Conservation (phyloP, 257 asterid genomes). For the Salvia hispanica region DNA sequence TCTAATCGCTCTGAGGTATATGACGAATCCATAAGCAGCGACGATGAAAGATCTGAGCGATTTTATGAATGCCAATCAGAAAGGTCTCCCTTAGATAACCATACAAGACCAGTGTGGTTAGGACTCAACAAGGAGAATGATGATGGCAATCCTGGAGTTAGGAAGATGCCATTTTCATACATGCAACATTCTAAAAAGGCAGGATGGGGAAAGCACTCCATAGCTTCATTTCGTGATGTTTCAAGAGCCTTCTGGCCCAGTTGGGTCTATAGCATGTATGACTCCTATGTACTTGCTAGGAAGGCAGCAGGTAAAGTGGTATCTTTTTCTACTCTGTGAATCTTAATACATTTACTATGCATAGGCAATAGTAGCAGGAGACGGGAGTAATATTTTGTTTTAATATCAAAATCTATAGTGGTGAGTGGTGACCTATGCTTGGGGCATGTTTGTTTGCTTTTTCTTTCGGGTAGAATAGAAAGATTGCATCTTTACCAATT, state of each 20-base stretch:
- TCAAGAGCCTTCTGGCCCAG: constrained; percentile 89
- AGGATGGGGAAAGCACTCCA: constrained; percentile 47
- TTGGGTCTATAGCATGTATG: constrained; percentile 93
- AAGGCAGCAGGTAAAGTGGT: constrained; percentile 76
- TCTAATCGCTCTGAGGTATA: constrained; percentile 45
- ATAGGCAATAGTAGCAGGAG: not conserved
- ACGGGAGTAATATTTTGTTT: constrained; percentile 10
- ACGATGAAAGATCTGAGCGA: constrained; percentile 64
- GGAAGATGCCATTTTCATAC: constrained; percentile 38
- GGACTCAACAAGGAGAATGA: constrained; percentile 40
- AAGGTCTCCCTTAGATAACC: constrained; percentile 45
- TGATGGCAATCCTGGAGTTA: constrained; percentile 35
- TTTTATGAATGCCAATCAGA: constrained; percentile 36
- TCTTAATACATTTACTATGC: constrained; percentile 2
- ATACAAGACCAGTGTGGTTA: constrained; percentile 37
- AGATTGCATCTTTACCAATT: not conserved
- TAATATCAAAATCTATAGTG: constrained; percentile 12
- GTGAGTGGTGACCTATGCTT: constrained; percentile 11
- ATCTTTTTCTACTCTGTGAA: constrained; percentile 17
- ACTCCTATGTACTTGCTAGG: constrained; percentile 81
- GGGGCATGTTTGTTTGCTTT: constrained; percentile 18
- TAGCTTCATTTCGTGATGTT: constrained; percentile 58
- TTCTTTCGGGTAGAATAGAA: constrained; percentile 19
- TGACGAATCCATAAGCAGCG: constrained; percentile 64
- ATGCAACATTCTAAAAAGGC: constrained; percentile 35